Base-by-base conservation (phyloP, 345 rosid genomes). In the Hypericum perforatum region DNA sequence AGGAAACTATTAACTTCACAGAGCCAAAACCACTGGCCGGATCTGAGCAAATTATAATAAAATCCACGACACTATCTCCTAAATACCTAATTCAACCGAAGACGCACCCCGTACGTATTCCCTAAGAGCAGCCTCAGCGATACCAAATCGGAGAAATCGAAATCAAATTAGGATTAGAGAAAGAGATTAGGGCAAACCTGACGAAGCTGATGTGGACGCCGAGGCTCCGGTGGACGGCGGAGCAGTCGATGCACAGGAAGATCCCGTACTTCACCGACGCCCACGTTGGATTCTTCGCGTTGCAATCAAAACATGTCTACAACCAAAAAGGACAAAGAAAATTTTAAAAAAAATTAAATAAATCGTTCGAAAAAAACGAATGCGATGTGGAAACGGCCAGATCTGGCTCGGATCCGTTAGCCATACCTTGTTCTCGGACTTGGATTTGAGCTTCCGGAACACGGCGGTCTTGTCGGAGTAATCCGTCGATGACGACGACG, bases 131-230 rank as follows among this genome's bases (percentile, higher is more conserved):
- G 32, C 32, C 32, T 22, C 32, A n/a, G n/a, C 32, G 4, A 22
- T 22, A 22, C 32, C 32, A 22, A 22, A 22, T 22, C 32, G 32
- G 32, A 22, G 32, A 22, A 22, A 22, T 22, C 32, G 4, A 22
- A 22, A 22, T 22, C 13, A 29, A 3, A 51, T 8, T 16, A 16
- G 53, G 38, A 55, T 15, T 55, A 22, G 32, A 22, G 2, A 22
- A 4, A 22, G 2, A 22, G 32, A 22, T 22, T 22, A 22, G 32
- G 32, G 32, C 32, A 22, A 22, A 92, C 99, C 99, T 80, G 63
- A 94, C 96, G 72, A 94, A 94, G 69, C 97, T 94, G 73, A 94
- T 60, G 62, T 94, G 99, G n/a, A 89, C 97, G 54, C 99, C 99
- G 44, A 94, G 94, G 67, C 77, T 84, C 9, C 99, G 92, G 63